Percentiles rank a stretch among this genome's conserved stretches.
Evolutionary conservation across 2,329 filamentous ascomycete genomes (phyloP).

Genomic region (Chlorencoelia australis): DNA sequence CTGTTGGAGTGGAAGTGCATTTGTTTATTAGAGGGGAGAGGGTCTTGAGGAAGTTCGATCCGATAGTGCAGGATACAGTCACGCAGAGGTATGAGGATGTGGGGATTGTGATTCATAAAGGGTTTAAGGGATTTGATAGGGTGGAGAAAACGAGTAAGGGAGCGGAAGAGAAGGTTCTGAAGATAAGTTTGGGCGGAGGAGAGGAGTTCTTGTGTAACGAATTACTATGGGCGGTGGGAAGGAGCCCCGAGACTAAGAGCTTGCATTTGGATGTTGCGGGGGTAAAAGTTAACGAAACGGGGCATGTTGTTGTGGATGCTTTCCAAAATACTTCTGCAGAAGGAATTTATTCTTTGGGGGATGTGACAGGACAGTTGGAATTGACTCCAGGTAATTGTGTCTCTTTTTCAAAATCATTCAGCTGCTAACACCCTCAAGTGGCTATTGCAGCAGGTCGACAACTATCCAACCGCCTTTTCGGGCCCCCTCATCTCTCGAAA

Average conservation of each 20-base stretch:
- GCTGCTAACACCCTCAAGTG: slow-evolving; percentile 27
- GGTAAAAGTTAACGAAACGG: slow-evolving; percentile 30
- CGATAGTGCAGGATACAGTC: slow-evolving; percentile 41
- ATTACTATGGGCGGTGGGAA: slow-evolving; percentile 40
- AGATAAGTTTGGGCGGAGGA: slow-evolving; percentile 32
- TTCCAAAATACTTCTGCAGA: slow-evolving; percentile 38
- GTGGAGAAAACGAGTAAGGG: slow-evolving; percentile 28
- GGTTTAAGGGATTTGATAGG: slow-evolving; percentile 37
- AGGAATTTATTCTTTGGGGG: slow-evolving; percentile 39
- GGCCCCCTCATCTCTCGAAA: slow-evolving; percentile 33
- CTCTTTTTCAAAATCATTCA: background rate
- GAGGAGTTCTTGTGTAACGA: slow-evolving; percentile 37
- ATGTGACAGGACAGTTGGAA: slow-evolving; percentile 40
- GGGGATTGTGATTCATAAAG: slow-evolving; percentile 37
- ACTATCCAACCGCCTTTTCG: slow-evolving; percentile 39
- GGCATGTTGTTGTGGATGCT: slow-evolving; percentile 37
- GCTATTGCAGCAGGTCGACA: slow-evolving; percentile 41
- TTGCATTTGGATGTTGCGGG: slow-evolving; percentile 33
- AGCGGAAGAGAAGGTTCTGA: slow-evolving; percentile 33
- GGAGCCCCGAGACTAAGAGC: slow-evolving; percentile 34
- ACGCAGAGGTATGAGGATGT: slow-evolving; percentile 39
- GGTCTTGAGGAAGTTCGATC: slow-evolving; percentile 41
- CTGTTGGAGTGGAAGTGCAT: slow-evolving; percentile 38
- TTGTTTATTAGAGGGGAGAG: slow-evolving; percentile 39
- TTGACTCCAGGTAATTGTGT: slow-evolving; percentile 36